Evolutionary conservation across 306 rosid genomes (phyloP), one percentile per base, ranked within the genome.

Genomic region (Vigna nakashimae): DNA sequence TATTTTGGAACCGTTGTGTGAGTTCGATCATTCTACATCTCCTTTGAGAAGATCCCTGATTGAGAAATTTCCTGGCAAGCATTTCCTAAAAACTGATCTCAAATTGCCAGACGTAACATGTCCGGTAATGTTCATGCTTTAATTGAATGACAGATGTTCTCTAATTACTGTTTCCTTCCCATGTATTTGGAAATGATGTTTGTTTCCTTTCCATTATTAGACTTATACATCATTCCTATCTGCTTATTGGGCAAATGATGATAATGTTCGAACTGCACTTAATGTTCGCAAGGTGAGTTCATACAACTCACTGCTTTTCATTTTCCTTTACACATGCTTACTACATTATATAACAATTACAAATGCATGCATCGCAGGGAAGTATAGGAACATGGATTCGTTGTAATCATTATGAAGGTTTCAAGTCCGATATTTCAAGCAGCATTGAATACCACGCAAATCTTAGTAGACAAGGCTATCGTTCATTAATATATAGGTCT

Each of bases 401-500:
- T 12, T 91, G 98, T 76, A 18, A 26, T 6, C 15, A 0, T 6
- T 6, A 10, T 4, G 0, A 56, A 7, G 40, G 28, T 32, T 45
- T 79, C 42, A 28, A 68, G 16, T 0, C 0, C 0, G 92, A 87
- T 1, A 20, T 88, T 14, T 1, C 1, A 0, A 58, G 42, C 46
- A 78, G 78, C 71, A 22, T 65, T 36, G 78, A 40, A n/a, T 87
- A 83, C 77, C 97, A 88, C 73, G 71, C 62, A 34, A 84, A 87
- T 67, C 82, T 90, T 15, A 88, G 97, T 73, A 57, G 50, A 4
- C 82, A 77, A 80, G 93, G 96, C 34, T 82, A 77, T 22, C 91
- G 87, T 10, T 84, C 97, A 28, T 60, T 92, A 18, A 77, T 88
- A 63, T 92, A 82, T 83, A 91, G 90, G 97, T 89, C n/a, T 24